Conservation (phyloP, 495 filamentous ascomycete species). For the Aspergillus kassunensis region DNA sequence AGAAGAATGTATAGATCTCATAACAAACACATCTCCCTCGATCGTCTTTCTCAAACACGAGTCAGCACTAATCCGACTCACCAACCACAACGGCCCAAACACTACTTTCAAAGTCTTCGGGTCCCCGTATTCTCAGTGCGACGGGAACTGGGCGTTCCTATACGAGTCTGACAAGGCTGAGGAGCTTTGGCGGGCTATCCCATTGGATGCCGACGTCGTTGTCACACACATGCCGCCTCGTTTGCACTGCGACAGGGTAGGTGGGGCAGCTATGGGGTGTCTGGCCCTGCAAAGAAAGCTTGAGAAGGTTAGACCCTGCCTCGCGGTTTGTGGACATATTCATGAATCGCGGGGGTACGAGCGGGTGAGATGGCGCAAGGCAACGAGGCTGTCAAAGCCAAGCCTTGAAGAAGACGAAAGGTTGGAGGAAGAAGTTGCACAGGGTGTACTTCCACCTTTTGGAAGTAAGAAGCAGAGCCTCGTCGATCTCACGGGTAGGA, state of each 20-base stretch:
- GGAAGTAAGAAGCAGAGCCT: constrained; percentile 57
- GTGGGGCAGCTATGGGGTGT: constrained; percentile 35
- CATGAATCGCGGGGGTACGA: constrained; percentile 48
- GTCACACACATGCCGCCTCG: constrained; percentile 49
- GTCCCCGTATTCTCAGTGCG: constrained; percentile 63
- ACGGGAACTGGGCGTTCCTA: constrained; percentile 69
- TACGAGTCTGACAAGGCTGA: constrained; percentile 51
- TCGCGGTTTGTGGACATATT: constrained; percentile 50
- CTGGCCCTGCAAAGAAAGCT: constrained; percentile 32
- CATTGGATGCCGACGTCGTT: constrained; percentile 41
- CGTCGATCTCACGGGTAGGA: constrained; percentile 52
- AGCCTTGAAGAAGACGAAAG: background rate
- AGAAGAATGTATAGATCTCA: constrained; percentile 50
- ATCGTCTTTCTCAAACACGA: constrained; percentile 66
- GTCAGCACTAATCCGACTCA: constrained; percentile 54
- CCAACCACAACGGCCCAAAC: constrained; percentile 52
- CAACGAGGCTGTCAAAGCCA: background rate
- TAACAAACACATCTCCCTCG: constrained; percentile 47
- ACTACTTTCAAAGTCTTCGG: constrained; percentile 73
- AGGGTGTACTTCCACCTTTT: constrained; percentile 22
- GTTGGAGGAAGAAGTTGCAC: constrained; percentile 1
- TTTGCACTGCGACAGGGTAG: constrained; percentile 40
- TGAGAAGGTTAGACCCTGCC: constrained; percentile 37
- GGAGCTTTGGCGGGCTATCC: constrained; percentile 47
- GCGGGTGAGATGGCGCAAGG: constrained; percentile 34